Evolutionary conservation across 1,284 basidiomycete species (phyloP), one percentile per base, ranked within the genome.

Genomic region (Trichosporon ovoides): DNA sequence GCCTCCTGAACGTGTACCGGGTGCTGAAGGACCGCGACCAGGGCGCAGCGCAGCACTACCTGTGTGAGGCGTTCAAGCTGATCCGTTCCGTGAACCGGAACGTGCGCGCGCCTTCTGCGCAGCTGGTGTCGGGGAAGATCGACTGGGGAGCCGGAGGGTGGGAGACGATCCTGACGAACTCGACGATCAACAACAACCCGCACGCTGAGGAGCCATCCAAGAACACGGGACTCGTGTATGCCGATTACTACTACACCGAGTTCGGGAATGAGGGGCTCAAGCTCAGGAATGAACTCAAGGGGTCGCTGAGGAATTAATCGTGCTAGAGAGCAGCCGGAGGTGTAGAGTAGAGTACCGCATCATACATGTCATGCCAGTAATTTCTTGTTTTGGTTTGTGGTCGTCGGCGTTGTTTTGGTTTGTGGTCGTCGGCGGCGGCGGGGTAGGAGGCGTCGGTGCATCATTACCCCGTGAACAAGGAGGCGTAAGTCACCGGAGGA

Each of bases 101-200:
- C 52, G 72, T 69, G 38, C 22, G 49, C 35, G 66, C 70, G 7
- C 56, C 58, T 1, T 14, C 28, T n/a, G 70, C 69, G 7, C 61
- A 35, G 2, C 16, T 57, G n/a, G 52, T 31, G 18, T 64, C 58
- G 49, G 71, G 67, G 0, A 52, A 58, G 24, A 66, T 70, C 18
- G 58, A 69, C 53, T 73, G 63, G 36, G 73, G 73, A 14, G 55
- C 65, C 51, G 73, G 59, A 31, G 70, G 63, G 12, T 75, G 73
- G 73, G 73, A 75, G 60, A 67, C 70, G 0, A 64, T 75, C 33
- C 59, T 71, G 10, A 49, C 68, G 70, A 71, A 73, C 57, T 71
- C 72, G 9, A 73, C 71, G 0, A 72, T 71, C 43, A 68, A 66
- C 57, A 68, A 66, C 5, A 72, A 74, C 58, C 59, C 53, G 16